Evolutionary conservation across 805 yeast species (phyloP), one percentile per base, ranked within the genome.

Genomic region (Candida sithepensis): DNA sequence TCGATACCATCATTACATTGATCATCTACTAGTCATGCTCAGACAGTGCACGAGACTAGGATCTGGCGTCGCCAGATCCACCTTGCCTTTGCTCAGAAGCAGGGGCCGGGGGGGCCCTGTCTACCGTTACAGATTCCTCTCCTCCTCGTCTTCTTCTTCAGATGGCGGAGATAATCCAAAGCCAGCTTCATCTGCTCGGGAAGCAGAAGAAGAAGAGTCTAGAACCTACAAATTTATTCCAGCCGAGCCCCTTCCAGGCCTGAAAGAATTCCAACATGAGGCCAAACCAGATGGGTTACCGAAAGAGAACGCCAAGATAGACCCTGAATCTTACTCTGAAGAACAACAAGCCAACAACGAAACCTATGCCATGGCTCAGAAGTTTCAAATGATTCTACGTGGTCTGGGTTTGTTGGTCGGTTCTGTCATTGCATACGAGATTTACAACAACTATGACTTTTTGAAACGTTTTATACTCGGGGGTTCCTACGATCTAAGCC

Each of bases 331-430:
- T 5, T 19, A 21, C 12, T 16, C 40, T 5, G 26, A 41, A 13
- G 46, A 52, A 23, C 43, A 41, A 20, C 48, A 48, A 23, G 50
- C 50, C 16, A 16, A 41, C 8, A 42, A 43, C 1, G 51, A 48
- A 52, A 68, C 67, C 21, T 67, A 64, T 50, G 81, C 77, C 55
- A 53, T 66, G 44, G 63, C 61, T 34, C 77, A 76, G 56, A 66
- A 75, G 44, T 49, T 74, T 43, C 74, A 75, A 52, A 81, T 78
- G 0, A 56, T 72, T 3, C 65, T 67, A 0, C 55, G 68, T 14
- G 85, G 85, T 3, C 22, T 71, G 0, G 48, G 63, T 6, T 61
- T 71, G 1, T 53, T 81, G 4, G 64, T 66, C 13, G 72, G 69
- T 3, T 57, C 74, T 1, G 43, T 74, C 9, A 69, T 73, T 18